Base-by-base conservation (phyloP, 495 filamentous ascomycete species). In the Chaetomium cochliodes region DNA sequence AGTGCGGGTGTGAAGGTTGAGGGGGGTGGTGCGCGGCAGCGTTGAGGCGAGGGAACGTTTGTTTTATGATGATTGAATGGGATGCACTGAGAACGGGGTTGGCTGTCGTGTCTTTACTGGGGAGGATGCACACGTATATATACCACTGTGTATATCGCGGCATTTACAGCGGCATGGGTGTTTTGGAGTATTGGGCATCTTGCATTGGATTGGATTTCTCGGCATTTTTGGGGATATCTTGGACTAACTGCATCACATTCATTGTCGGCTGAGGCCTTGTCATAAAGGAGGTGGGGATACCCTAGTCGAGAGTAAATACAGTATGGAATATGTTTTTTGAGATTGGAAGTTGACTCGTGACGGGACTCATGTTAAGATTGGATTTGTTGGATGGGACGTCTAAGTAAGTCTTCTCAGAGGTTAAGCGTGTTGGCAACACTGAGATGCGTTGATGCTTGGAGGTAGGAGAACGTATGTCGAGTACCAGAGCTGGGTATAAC, bases 1-100 rank as follows among this genome's bases (percentile, higher is more conserved):
- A 59, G 44, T 26, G 20, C 44, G 44, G 52, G 16, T 8, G 23
- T 39, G 51, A 59, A 55, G 65, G 9, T n/a, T 2, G 11, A 11
- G n/a, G 33, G n/a, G n/a, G 44, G n/a, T 5, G 33, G 9, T 22
- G 44, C 12, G 22, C 13, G n/a, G 18, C 18, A 46, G 4, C 13
- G 20, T 52, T 53, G 39, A 58, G 20, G 9, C 3, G 1, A 58
- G 20, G n/a, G 1, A 0, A 7, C 15, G 6, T 2, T 20, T 11
- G 26, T 53, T 58, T 26, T 30, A 30, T 30, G 28, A 58, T 30
- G 62, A 64, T 22, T 58, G 41, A 47, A 46, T 49, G 55, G 22
- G 28, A 41, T 37, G 53, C 44, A 37, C 52, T 37, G 33, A n/a
- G 33, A 37, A 6, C 1, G 33, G 1, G 12, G 9, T 20, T 50